Evolutionary conservation across 768 basidiomycete species (phyloP).

Genomic region (Leccinum longicurvipes): DNA sequence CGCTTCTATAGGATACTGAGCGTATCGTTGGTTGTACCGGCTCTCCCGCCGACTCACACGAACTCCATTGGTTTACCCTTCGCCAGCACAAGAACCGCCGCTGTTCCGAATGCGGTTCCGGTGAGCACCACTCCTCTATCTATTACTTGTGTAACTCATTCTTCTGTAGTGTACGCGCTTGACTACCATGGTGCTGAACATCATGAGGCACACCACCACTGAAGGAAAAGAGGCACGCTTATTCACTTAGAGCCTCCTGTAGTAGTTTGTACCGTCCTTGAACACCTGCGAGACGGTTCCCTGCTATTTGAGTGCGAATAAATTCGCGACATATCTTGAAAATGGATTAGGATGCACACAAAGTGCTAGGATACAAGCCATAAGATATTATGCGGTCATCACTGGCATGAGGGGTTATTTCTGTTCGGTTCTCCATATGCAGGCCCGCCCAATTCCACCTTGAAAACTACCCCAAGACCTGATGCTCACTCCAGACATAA

Average conservation of each 20-base stretch:
- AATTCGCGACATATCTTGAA: neutral
- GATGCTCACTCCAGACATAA: neutral
- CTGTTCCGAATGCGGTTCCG: slow-evolving; percentile 93
- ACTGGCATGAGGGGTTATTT: too few relatives aligned
- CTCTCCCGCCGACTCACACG: slow-evolving; percentile 92
- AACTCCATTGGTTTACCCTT: slow-evolving; percentile 80
- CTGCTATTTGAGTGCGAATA: neutral
- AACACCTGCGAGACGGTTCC: slow-evolving; percentile 1
- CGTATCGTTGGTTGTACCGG: slow-evolving; percentile 95
- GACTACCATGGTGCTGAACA: slow-evolving; percentile 66
- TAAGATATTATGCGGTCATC: too few relatives aligned
- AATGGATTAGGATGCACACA: neutral
- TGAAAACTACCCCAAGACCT: too few relatives aligned
- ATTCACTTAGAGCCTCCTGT: slow-evolving; percentile 9
- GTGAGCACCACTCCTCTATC: slow-evolving; percentile 42
- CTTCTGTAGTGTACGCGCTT: slow-evolving; percentile 60
- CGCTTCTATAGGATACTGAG: slow-evolving; percentile 57
- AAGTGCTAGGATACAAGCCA: neutral
- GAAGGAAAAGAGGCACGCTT: slow-evolving; percentile 8
- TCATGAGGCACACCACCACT: slow-evolving; percentile 47
- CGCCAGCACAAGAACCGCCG: slow-evolving; percentile 65
- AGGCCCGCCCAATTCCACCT: neutral
- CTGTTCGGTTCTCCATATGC: too few relatives aligned
- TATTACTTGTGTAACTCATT: slow-evolving; percentile 2
- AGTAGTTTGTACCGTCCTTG: slow-evolving; percentile 15